Conservation (phyloP, 2,329 filamentous ascomycete genomes). For the Fusarium sp. region DNA sequence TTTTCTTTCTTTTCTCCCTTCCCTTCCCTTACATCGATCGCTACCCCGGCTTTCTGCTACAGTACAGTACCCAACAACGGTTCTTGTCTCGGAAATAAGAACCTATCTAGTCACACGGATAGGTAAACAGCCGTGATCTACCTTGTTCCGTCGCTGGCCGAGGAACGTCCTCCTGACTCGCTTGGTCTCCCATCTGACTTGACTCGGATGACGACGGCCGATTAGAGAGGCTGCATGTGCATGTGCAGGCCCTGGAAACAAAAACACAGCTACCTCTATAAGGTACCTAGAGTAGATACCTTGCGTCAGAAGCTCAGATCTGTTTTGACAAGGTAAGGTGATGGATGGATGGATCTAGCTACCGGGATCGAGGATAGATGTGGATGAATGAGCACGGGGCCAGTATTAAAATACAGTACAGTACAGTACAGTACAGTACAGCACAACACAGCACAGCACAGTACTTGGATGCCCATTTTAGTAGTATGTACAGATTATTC, state of each 20-base stretch:
- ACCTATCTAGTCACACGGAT: not conserved
- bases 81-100: conserved; percentile 24
- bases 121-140: not conserved
- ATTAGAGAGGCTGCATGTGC: conserved; percentile 29
- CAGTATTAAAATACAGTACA: not conserved
- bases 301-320: conserved; percentile 41
- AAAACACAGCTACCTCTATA: not conserved
- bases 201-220: conserved; percentile 45
- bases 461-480: too few relatives aligned
- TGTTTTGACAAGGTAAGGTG: conserved; percentile 21
- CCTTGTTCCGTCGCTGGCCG: conserved; percentile 35
- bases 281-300: conserved; percentile 5
- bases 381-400: conserved; percentile 13
- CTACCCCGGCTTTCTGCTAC: conserved; percentile 10
- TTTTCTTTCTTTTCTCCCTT: conserved; percentile 28
- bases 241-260: not conserved
- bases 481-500: not conserved
- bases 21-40: not conserved
- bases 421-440: too few relatives aligned
- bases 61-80: not conserved
- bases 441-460: not conserved
- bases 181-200: conserved; percentile 43
- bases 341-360: conserved; percentile 25
- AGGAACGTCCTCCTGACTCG: conserved; percentile 43
- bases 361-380: conserved; percentile 30